phyloP scores from a whole-genome alignment of 2,329 filamentous ascomycete species.

The Moelleriella libera region DNA sequence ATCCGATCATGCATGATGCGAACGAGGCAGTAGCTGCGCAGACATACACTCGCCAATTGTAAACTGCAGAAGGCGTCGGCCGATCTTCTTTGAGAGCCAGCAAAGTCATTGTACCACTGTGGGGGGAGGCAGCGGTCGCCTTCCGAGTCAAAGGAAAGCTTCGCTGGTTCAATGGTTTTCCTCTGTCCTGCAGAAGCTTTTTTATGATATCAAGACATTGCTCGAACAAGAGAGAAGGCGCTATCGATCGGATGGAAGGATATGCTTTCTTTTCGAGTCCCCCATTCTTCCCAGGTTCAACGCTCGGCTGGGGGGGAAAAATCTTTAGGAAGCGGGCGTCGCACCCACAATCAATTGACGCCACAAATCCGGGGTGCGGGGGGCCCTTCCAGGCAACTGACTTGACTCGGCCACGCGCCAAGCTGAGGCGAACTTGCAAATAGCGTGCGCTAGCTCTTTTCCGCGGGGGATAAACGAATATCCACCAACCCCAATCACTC shows the following conservation, averaged over 20 bases:
- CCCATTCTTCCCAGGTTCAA: too few relatives aligned
- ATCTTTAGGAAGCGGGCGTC: too few relatives aligned
- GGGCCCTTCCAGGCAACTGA: neutral
- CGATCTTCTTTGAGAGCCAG: conserved; percentile 39
- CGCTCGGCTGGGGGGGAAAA: too few relatives aligned
- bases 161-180: neutral
- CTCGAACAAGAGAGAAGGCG: too few relatives aligned
- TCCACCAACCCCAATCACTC: neutral
- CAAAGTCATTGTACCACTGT: conserved; percentile 22
- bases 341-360: too few relatives aligned
- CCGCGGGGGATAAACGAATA: neutral
- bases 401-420: too few relatives aligned
- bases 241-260: too few relatives aligned
- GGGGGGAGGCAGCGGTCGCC: too few relatives aligned
- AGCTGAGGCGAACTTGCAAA: too few relatives aligned
- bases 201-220: too few relatives aligned
- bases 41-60: conserved; percentile 46
- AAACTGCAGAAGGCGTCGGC: conserved; percentile 41
- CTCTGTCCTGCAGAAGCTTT: too few relatives aligned
- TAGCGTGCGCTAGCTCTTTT: neutral
- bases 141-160: neutral
- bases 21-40: conserved; percentile 41
- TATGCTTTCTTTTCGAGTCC: too few relatives aligned
- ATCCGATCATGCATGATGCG: conserved; percentile 42
- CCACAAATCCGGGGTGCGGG: conserved; percentile 1